Base-by-base conservation (phyloP, 2,329 filamentous ascomycete genomes). In the Colletotrichum cuscutae region DNA sequence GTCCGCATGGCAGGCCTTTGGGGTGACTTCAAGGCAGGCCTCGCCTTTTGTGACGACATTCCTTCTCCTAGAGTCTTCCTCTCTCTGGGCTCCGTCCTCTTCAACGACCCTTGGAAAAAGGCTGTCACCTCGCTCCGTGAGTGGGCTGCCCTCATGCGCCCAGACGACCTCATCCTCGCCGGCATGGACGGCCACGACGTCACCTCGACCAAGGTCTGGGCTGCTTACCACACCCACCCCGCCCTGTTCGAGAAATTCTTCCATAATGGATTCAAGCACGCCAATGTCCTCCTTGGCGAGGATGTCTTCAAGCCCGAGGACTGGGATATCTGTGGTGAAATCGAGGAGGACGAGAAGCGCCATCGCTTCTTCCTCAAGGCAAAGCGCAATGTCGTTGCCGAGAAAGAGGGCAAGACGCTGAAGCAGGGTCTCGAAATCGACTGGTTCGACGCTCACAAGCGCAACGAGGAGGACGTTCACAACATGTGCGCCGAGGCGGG, bases 381-480 rank as follows among this genome's bases (percentile, higher is more conserved):
- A 30, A 82, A 80, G 32, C 77, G 75, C 19, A 79, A 83, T 26
- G 76, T 85, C 5, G 75, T 83, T 19, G 13, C 37, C 19, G 65
- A 72, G 9, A 76, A 72, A 19, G 73, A 79, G 32, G 75, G 71
- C 2, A 76, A 76, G 19, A 71, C 72, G 12, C 80, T 84, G 52
- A 65, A 74, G 53, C 64, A 76, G 24, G 82, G 80, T 15, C 77
- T 82, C 56, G 81, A 84, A 69, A 77, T 84, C 19, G 83, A 85
- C 72, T 85, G 83, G 83, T 85, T 85, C 71, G 83, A 85, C 75
- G 83, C 83, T 37, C 83, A 85, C 76, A 85, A 84, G 75, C 84
- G 84, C 60, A 77, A 78, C 59, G 80, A 83, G 74, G 71, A 77
- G 4, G 78, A 78, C 35, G 83, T 85, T 13, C 77, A 77, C 28